Conservation (phyloP, 148 eudicot species). For the Mesembryanthemum crystallinum region DNA sequence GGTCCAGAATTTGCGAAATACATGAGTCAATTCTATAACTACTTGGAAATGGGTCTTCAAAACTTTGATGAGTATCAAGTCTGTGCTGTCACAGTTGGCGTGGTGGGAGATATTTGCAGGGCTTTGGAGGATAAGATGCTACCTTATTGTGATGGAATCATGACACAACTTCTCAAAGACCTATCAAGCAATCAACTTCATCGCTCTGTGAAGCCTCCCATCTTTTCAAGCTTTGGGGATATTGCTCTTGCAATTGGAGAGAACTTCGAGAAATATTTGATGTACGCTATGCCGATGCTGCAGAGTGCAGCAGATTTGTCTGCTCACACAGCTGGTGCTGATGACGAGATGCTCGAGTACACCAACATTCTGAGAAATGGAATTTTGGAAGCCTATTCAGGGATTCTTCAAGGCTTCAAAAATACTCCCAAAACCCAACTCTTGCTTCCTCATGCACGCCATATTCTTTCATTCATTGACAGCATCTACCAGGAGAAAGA, state of each 20-base stretch:
- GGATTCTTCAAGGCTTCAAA: constrained; percentile 89
- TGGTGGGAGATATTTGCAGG: constrained; percentile 87
- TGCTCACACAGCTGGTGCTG: constrained; percentile 56
- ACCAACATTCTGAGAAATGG: constrained; percentile 78
- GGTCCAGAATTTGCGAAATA: constrained; percentile 75
- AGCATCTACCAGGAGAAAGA: constrained; percentile 84
- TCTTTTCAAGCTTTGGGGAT: constrained; percentile 92
- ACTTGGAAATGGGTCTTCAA: constrained; percentile 92
- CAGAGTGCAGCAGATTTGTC: constrained; percentile 88
- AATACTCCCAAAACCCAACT: constrained; percentile 74
- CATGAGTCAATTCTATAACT: constrained; percentile 82
- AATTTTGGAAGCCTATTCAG: constrained; percentile 88
- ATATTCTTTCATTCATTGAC: constrained; percentile 75
- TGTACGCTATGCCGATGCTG: constrained; percentile 95
- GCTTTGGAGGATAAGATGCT: constrained; percentile 84
- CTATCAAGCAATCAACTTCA: constrained; percentile 83
- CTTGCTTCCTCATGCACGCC: constrained; percentile 69
- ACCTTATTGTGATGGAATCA: constrained; percentile 92
- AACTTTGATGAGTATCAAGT: constrained; percentile 92
- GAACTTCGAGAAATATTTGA: constrained; percentile 83
- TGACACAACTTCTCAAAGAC: constrained; percentile 92
- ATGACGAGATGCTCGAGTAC: constrained; percentile 79
- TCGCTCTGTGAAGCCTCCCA: constrained; percentile 93
- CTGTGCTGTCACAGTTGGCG: constrained; percentile 90
- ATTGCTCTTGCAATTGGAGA: constrained; percentile 90